These are phyloP conservation scores for Abortiporus biennis DNA, from an alignment of 1,284 basidiomycete species.

Conservation along the genomic window DNA sequence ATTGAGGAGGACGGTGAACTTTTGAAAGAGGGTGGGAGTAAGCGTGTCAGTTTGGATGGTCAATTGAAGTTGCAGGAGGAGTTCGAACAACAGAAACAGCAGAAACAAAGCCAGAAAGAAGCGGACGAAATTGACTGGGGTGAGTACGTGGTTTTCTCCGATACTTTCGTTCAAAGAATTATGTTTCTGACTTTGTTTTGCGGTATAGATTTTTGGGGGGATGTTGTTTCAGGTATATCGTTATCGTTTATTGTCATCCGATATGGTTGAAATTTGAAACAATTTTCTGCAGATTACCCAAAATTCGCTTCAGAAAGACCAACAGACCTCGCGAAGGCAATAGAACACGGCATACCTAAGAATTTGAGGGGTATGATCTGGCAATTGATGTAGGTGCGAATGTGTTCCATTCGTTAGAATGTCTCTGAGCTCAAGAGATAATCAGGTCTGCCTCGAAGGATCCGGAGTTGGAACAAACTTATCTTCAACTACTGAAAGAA, in stretches of 20 bases:
- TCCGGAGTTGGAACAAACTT: constrained; percentile 78
- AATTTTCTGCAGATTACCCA: constrained; percentile 69
- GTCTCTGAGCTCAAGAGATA: constrained; percentile 8
- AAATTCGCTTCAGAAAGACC: constrained; percentile 74
- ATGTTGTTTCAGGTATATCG: constrained; percentile 75
- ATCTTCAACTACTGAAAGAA: constrained; percentile 81
- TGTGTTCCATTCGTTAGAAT: constrained; percentile 1
- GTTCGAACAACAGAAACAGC: constrained; percentile 47
- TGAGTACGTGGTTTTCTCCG: constrained; percentile 30
- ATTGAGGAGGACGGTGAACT: constrained; percentile 32
- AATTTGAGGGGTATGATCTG: constrained; percentile 92
- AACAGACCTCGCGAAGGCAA: constrained; percentile 81
- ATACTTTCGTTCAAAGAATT: constrained; percentile 4
- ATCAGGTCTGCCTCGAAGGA: constrained; percentile 86
- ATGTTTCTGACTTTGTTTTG: constrained; percentile 16
- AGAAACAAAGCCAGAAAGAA: constrained; percentile 28
- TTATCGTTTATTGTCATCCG: constrained; percentile 1
- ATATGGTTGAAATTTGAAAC: not conserved
- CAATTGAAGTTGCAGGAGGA: constrained; percentile 65
- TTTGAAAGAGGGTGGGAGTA: too few species aligned
- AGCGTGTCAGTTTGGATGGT: constrained; percentile 53
- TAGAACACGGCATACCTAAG: constrained; percentile 87
- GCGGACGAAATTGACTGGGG: constrained; percentile 63
- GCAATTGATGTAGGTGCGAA: constrained; percentile 82
- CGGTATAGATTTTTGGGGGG: constrained; percentile 95